Conservation (phyloP, 805 yeast genomes). For the Wickerhamomyces subpelliculosus region DNA sequence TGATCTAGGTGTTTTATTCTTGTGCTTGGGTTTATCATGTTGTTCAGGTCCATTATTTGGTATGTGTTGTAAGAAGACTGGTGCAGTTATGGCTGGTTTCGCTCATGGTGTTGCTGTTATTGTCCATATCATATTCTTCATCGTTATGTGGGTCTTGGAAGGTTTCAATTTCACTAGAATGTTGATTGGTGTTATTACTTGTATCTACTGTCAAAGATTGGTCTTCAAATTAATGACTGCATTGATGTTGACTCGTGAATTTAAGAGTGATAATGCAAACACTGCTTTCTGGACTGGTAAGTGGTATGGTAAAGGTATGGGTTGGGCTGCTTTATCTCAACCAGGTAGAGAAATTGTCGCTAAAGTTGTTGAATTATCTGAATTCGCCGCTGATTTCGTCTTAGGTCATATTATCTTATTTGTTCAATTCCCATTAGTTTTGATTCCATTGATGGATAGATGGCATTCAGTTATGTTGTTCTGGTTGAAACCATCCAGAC, state of each 20-base stretch:
- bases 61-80: constrained; percentile 93
- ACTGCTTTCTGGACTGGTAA: constrained; percentile 99
- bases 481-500: constrained; percentile 97
- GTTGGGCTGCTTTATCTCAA: constrained; percentile 91
- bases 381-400: constrained; percentile 93
- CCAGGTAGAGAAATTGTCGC: constrained; percentile 94
- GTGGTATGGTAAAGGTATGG: constrained; percentile 94
- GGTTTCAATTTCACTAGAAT: constrained; percentile 85
- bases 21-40: constrained; percentile 80
- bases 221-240: constrained; percentile 80
- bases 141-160: constrained; percentile 95
- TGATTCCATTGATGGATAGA: constrained; percentile 84
- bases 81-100: constrained; percentile 88
- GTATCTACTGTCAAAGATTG: constrained; percentile 81
- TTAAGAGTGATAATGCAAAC: constrained; percentile 90
- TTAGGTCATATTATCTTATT: constrained; percentile 87
- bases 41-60: constrained; percentile 96
- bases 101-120: constrained; percentile 95
- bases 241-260: constrained; percentile 82
- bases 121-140: constrained; percentile 79
- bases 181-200: constrained; percentile 78
- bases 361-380: constrained; percentile 87
- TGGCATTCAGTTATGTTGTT: constrained; percentile 98
- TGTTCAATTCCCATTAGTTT: constrained; percentile 80
- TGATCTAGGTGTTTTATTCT: constrained; percentile 77